Percentiles rank a stretch among this genome's conserved stretches.
These are phyloP conservation scores for Beta macrorhiza DNA, from an alignment of 179 eudicot genomes.

Conservation along the genomic window DNA sequence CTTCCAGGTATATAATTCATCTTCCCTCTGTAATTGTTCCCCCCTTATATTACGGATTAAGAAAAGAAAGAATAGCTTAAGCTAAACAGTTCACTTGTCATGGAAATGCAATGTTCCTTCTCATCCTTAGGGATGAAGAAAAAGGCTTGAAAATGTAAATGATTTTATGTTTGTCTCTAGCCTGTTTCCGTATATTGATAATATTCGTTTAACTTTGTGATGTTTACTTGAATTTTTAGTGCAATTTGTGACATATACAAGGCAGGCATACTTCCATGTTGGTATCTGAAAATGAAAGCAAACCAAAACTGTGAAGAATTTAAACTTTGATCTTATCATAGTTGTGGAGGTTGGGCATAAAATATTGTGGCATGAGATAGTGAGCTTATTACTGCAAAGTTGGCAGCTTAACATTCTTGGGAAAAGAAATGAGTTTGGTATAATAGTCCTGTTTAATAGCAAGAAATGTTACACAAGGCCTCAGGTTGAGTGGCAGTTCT, in stretches of 20 bases:
- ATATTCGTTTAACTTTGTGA: not conserved
- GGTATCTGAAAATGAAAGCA: not conserved
- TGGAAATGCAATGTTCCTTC: not conserved
- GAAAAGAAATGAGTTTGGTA: not conserved
- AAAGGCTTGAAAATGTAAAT: not conserved
- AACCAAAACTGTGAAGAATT: not conserved
- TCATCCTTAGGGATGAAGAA: not conserved
- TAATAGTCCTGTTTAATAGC: not conserved
- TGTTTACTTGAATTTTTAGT: not conserved
- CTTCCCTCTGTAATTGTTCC: not conserved
- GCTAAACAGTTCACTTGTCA: not conserved
- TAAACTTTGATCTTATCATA: not conserved
- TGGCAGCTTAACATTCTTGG: not conserved
- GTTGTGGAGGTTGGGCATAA: not conserved
- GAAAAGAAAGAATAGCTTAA: not conserved
- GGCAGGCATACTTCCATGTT: not conserved
- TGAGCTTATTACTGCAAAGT: not conserved
- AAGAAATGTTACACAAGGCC: not conserved
- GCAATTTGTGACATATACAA: not conserved
- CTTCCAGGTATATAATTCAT: constrained; percentile 56
- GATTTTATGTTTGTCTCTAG: not conserved
- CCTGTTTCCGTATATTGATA: not conserved
- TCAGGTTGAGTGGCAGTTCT: not conserved
- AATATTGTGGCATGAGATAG: not conserved
- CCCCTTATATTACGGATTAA: not conserved